These are phyloP conservation scores for Arthrobotrys sphaeroides DNA, from an alignment of 2,329 filamentous ascomycete genomes.

Conservation along the genomic window DNA sequence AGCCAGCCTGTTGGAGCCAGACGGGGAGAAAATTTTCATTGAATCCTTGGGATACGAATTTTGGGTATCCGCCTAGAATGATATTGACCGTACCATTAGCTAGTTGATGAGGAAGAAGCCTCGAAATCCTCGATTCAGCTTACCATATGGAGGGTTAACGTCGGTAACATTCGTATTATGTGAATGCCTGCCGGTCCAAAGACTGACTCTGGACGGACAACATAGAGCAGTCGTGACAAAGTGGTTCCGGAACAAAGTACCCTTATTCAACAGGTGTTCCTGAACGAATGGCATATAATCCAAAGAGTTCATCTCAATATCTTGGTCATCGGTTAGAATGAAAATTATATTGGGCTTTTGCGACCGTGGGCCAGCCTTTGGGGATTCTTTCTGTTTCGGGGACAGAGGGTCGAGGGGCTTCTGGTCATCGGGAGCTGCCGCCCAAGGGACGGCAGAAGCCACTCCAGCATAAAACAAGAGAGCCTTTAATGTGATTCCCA, in stretches of 20 bases:
- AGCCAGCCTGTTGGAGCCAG: constrained; percentile 75
- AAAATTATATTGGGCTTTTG: constrained; percentile 70
- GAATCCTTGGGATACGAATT: constrained; percentile 72
- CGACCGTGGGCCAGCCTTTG: constrained; percentile 52
- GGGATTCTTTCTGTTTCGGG: not conserved
- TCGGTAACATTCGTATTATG: constrained; percentile 77
- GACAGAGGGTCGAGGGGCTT: constrained; percentile 10
- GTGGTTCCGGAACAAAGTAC: constrained; percentile 70
- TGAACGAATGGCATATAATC: constrained; percentile 70
- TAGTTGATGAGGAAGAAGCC: not conserved
- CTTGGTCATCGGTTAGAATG: constrained; percentile 75
- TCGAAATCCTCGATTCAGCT: not conserved
- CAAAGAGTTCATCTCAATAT: constrained; percentile 70
- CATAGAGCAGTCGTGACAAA: constrained; percentile 74
- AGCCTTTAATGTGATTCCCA: constrained; percentile 8
- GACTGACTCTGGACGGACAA: constrained; percentile 73
- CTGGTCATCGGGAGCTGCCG: constrained; percentile 6
- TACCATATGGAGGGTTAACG: constrained; percentile 66
- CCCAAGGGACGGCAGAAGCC: constrained; percentile 35
- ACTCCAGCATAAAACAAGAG: constrained; percentile 41
- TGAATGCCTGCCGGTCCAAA: constrained; percentile 73
- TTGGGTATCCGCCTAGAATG: constrained; percentile 68
- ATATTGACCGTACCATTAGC: not conserved
- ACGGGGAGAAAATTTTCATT: constrained; percentile 75
- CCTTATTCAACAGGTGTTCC: constrained; percentile 68